Percentiles rank a stretch among this genome's conserved stretches.
Conservation (phyloP, 2,329 filamentous ascomycete species). For the Cladorrhinum sp. region DNA sequence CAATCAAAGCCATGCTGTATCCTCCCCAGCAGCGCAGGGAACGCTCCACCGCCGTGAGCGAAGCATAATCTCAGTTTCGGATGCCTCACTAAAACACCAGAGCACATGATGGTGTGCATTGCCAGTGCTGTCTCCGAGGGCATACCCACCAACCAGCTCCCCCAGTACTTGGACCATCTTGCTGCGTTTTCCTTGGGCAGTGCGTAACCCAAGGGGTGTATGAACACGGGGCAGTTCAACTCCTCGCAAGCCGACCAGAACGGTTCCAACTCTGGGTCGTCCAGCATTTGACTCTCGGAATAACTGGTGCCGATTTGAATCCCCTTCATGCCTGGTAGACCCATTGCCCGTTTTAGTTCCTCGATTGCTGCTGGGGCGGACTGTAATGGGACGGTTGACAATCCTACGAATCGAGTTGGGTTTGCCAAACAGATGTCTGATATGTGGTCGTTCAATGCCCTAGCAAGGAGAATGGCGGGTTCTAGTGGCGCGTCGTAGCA, state of each 20-base stretch:
- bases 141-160: conserved; percentile 37
- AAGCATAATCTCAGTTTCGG: conserved; percentile 34
- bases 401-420: conserved; percentile 33
- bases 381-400: conserved; percentile 35
- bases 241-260: conserved; percentile 36
- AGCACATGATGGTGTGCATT: conserved; percentile 33
- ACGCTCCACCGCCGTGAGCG: conserved; percentile 37
- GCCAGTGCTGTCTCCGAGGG: conserved; percentile 36
- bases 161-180: conserved; percentile 35
- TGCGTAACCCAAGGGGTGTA: conserved; percentile 36
- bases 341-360: conserved; percentile 30
- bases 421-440: conserved; percentile 25
- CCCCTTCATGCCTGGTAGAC: conserved; percentile 29
- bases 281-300: conserved; percentile 30
- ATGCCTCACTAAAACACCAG: conserved; percentile 32
- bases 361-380: conserved; percentile 29
- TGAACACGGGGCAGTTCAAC: conserved; percentile 34
- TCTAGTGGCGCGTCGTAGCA: conserved; percentile 35
- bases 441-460: conserved; percentile 35
- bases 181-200: conserved; percentile 32
- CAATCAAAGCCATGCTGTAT: conserved; percentile 37
- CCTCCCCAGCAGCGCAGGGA: conserved; percentile 34
- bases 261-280: conserved; percentile 29
- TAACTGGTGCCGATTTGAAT: conserved; percentile 37
- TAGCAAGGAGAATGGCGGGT: conserved; percentile 30